phyloP scores from a whole-genome alignment of 768 basidiomycete genomes.

The Panellus pusillus region DNA sequence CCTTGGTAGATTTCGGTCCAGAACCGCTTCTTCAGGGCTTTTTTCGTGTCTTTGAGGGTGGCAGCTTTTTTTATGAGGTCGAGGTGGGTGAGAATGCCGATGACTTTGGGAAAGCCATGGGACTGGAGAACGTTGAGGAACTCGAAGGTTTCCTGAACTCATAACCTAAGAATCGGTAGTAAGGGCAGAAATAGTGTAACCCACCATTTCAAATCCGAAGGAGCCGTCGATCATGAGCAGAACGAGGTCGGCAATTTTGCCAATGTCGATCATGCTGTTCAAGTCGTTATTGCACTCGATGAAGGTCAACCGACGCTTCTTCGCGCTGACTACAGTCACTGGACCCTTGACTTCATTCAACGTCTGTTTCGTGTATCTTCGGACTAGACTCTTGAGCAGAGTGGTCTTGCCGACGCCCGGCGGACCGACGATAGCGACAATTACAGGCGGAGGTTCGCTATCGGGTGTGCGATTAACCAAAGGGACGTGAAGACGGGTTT shows the following conservation, averaged over 20 bases:
- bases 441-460: constrained; percentile 87
- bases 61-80: constrained; percentile 94
- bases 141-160: constrained; percentile 86
- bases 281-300: constrained; percentile 97
- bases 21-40: constrained; percentile 94
- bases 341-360: constrained; percentile 89
- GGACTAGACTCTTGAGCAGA: constrained; percentile 85
- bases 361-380: constrained; percentile 92
- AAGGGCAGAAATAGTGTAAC: constrained; percentile 21
- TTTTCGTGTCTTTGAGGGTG: constrained; percentile 87
- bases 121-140: constrained; percentile 96
- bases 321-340: constrained; percentile 91
- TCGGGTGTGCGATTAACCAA: constrained; percentile 93
- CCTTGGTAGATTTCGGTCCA: constrained; percentile 99
- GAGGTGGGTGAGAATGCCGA: constrained; percentile 93
- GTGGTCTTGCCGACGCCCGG: constrained; percentile 98
- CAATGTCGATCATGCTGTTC: constrained; percentile 98
- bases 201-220: constrained; percentile 98
- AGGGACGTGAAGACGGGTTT: constrained; percentile 94
- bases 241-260: constrained; percentile 94
- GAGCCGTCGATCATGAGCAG: constrained; percentile 97
- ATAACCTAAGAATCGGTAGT: not conserved
- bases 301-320: constrained; percentile 91
- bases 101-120: constrained; percentile 98
- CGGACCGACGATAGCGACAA: constrained; percentile 94